Evolutionary conservation across 108 stramenopile species (phyloP).

Genomic region (Thalassiosira profunda): DNA sequence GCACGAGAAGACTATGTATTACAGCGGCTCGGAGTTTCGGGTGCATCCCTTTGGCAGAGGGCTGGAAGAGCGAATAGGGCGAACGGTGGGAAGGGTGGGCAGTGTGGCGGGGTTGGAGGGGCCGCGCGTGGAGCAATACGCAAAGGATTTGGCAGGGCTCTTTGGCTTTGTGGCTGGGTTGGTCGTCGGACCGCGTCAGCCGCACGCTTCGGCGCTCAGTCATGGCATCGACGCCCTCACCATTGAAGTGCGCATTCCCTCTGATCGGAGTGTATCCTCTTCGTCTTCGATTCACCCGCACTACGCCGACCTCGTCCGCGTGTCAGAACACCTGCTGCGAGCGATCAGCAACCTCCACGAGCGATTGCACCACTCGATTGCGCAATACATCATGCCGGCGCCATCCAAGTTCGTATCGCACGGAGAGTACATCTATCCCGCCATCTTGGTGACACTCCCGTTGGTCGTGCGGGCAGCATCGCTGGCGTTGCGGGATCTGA

Average conservation of each 20-base stretch:
- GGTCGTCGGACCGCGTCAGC: conserved; percentile 45
- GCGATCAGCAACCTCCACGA: conserved; percentile 86
- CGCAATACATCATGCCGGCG: conserved; percentile 78
- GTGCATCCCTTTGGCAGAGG: conserved; percentile 22
- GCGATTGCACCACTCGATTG: conserved; percentile 83
- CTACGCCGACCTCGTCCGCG: conserved; percentile 58
- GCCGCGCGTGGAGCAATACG: no score
- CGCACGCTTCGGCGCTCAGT: conserved; percentile 74
- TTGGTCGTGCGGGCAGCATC: conserved; percentile 68
- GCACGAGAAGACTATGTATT: conserved; percentile 9
- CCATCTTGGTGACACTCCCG: conserved; percentile 73
- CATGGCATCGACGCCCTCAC: conserved; percentile 86
- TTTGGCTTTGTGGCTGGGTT: conserved; percentile 43
- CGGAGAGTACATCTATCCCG: conserved; percentile 83
- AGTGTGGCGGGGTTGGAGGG: conserved; percentile 18
- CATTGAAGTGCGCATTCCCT: conserved; percentile 48
- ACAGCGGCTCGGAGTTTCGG: conserved; percentile 30
- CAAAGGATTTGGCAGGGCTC: conserved; percentile 54
- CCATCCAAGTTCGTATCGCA: conserved; percentile 82
- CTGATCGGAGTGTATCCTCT: neutral
- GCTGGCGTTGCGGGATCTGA: conserved; percentile 58
- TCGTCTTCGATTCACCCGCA: conserved; percentile 37
- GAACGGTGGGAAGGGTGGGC: no score
- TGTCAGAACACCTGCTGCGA: conserved; percentile 64
- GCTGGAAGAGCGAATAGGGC: conserved; percentile 7